These are phyloP conservation scores for Dentipellis fragilis DNA, from an alignment of 768 basidiomycete species.

Conservation along the genomic window DNA sequence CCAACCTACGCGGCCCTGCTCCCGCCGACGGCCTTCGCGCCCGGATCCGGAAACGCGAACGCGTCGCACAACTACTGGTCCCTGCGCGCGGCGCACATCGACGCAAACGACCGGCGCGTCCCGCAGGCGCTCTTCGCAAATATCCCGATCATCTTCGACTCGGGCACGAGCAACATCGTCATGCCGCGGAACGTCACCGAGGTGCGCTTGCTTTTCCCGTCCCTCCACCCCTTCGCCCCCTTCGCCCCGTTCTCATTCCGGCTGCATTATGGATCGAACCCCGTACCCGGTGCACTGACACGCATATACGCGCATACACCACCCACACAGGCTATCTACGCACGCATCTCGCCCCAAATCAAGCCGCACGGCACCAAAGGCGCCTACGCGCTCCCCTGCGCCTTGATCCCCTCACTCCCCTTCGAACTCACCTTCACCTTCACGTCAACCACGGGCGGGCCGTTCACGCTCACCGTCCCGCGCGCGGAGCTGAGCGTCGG, in stretches of 20 bases:
- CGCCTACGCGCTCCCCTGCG: conserved; percentile 46
- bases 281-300: not conserved
- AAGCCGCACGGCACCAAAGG: conserved; percentile 38
- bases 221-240: not conserved
- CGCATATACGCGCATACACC: not conserved
- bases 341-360: conserved; percentile 49
- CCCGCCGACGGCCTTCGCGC: not conserved
- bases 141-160: conserved; percentile 45
- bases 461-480: conserved; percentile 49
- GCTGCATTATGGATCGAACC: no score
- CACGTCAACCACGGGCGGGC: conserved; percentile 33
- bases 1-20: conserved; percentile 26
- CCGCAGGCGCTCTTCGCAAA: conserved; percentile 5
- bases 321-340: conserved; percentile 38
- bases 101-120: not conserved
- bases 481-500: conserved; percentile 48
- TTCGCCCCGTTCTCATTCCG: no score
- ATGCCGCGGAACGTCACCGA: conserved; percentile 38
- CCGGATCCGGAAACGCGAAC: no score
- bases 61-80: not conserved
- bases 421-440: conserved; percentile 44
- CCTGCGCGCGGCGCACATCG: not conserved
- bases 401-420: conserved; percentile 33
- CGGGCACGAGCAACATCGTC: conserved; percentile 46
- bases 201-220: no score